Base-by-base conservation (phyloP, 1,284 basidiomycete species). In the Ceratobasidium papillatum region DNA sequence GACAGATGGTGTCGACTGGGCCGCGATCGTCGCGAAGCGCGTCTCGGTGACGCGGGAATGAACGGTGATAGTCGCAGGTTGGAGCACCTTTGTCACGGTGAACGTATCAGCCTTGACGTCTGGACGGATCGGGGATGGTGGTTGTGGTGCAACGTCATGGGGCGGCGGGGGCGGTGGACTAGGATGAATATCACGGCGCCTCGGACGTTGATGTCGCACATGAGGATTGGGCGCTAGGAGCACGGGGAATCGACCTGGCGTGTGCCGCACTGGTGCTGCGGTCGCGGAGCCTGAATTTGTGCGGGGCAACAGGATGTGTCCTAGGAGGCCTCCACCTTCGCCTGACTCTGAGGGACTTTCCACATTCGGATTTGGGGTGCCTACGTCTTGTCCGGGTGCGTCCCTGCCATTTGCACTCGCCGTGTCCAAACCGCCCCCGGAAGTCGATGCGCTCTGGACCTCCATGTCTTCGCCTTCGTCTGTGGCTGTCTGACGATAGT, bases 401-500 rank as follows among this genome's bases (percentile, higher is more conserved):
- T 66, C 22, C 25, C 45, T 32, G n/a, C 34, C 61, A 49, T 56
- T 49, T 58, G 47, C 58, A 36, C 58, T 49, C 25, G 59, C 22
- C 25, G 45, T 22, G 22, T 66, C 56, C 14, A 51, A 61, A 49
- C 36, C 34, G 58, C 27, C 34, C 36, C 38, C 1, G 27, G 34
- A n/a, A 14, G 12, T 61, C 34, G 52, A 30, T 30, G 30, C 36
- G 58, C 58, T 41, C 58, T 61, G 58, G 58, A 41, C 36, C 38
- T 49, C 61, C 22, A 73, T 77, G 51, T 75, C 68, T 54, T 78
- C 75, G 7, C 61, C 75, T 61, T 68, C 69, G 51, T 71, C 71
- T n/a, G 62, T 52, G 61, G 54, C 54, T 73, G 68, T 62, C 27
- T 75, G 58, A 27, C 91, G 85, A 78, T 91, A 92, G 77, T 85